A percentile compares a stretch with the other conserved stretches of the same genome.
phyloP scores from a whole-genome alignment of 208 protist genomes.

The Endotrypanum monterogeii region DNA sequence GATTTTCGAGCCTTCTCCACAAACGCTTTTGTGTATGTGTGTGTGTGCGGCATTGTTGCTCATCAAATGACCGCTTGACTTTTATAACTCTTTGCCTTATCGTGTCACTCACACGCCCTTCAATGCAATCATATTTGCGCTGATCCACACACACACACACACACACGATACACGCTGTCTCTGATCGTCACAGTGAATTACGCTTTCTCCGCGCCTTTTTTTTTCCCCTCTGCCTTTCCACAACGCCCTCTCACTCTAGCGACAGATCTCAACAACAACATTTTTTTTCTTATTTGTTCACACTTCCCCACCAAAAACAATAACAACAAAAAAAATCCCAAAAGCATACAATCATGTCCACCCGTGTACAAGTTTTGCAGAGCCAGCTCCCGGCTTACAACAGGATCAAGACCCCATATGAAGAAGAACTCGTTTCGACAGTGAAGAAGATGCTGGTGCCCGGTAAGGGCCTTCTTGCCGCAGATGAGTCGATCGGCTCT shows the following conservation, averaged over 20 bases:
- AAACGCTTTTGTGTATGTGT: background rate
- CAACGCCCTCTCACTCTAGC: background rate
- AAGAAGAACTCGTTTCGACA: conserved; percentile 73
- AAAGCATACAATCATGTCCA: conserved; percentile 34
- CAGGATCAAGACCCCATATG: conserved; percentile 78
- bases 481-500: conserved; percentile 93
- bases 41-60: background rate
- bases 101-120: background rate
- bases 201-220: background rate
- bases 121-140: background rate
- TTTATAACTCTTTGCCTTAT: background rate
- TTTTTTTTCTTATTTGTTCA: background rate
- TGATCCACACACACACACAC: background rate
- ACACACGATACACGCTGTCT: background rate
- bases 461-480: conserved; percentile 97
- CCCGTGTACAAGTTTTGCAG: conserved; percentile 75
- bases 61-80: background rate
- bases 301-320: background rate
- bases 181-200: background rate
- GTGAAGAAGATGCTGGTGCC: conserved; percentile 70
- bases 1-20: background rate
- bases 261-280: background rate
- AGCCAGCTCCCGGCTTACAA: conserved; percentile 85
- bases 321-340: conserved; percentile 5
- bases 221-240: too few species aligned